Base-by-base conservation (phyloP, 1,284 basidiomycete species). In the Fomitopsis palustris region DNA sequence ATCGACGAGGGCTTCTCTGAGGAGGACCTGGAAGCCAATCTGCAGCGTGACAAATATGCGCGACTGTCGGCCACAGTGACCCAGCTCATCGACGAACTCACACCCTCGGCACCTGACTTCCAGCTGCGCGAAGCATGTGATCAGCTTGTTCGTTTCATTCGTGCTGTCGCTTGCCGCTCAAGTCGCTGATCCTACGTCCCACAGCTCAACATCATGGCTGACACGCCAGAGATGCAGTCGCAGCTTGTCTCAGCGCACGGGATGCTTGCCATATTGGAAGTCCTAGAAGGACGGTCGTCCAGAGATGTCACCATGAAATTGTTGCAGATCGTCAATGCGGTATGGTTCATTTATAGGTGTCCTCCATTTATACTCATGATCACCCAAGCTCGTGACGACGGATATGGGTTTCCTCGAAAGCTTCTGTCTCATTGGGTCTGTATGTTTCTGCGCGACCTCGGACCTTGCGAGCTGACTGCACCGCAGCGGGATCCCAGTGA, bases 171-270 rank as follows among this genome's bases (percentile, higher is more conserved):
- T 17, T 49, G 21, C n/a, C 29, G 9, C n/a, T 19, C 12, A 35
- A 2, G 14, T 19, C 16, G 23, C 16, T 12, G 39, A 47, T 54
- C 57, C 65, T 21, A 62, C 4, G 17, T 42, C 14, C 8, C 57
- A 5, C 62, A 96, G 95, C 76, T 95, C 55, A 80, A 73, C 42
- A 87, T 97, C 65, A 81, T 97, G 62, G 81, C 85, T 42, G 92
- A 94, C 54, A 83, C 87, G 3, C 89, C 92, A n/a, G 95, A 96
- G 67, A 92, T 97, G 83, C 88, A 95, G 67, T 76, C 81, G 17
- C 95, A 98, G 65, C 83, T 98, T 42, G 90, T 98, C 12, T 88
- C 89, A 14, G 89, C 91, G 0, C 96, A 98, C 75, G 96, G 96
- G 4, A 92, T 98, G 87, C 80, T 98, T 7, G 93, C 95, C 0